Base-by-base conservation (phyloP, 2,329 filamentous ascomycete species). In the Paramyrothecium roridum region DNA sequence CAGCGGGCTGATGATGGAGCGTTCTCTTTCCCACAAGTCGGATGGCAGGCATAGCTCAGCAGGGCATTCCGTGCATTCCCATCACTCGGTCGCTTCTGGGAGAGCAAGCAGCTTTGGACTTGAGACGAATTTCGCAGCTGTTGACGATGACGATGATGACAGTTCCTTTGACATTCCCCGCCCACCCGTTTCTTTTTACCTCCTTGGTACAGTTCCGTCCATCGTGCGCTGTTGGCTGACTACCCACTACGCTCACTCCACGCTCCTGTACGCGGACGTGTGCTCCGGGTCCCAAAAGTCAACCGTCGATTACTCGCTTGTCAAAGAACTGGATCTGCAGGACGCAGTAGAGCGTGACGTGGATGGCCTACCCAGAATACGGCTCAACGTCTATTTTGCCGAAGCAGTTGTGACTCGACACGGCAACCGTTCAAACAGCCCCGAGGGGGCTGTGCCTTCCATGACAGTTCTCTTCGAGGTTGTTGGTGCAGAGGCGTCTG, bases 161-260 rank as follows among this genome's bases (percentile, higher is more conserved):
- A 90, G 89, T 33, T 86, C 90, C 12, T 72, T 89, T 52, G 86
- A 90, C 54, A 84, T 87, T 23, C 87, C 88, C 23, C 85, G 84
- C 46, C 89, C 93, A 46, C 90, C 93, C 19, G 91, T 92, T 37
- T 91, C 91, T 10, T 80, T 97, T 56, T 91, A 92, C 68, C 83
- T 96, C 52, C 79, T 97, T 17, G 92, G 93, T 13, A 89, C 93
- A 8, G 92, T 96, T 7, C 95, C 95, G 7, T 91, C 92, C 30
- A 96, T 99, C 61, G 90, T 98, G 55, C 88, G 95, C 58, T 99
- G 95, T 76, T 98, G 95, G 93, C 80, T 98, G 63, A 93, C 90
- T 23, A 89, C 87, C 37, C 88, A 91, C 65, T 98, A 96, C 73
- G 93, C 92, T 16, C 93, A 96, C 68, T 87, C 89, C 61, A 89